These are phyloP conservation scores for Xylaria polymorpha DNA, from an alignment of 2,329 filamentous ascomycete genomes.

Conservation along the genomic window DNA sequence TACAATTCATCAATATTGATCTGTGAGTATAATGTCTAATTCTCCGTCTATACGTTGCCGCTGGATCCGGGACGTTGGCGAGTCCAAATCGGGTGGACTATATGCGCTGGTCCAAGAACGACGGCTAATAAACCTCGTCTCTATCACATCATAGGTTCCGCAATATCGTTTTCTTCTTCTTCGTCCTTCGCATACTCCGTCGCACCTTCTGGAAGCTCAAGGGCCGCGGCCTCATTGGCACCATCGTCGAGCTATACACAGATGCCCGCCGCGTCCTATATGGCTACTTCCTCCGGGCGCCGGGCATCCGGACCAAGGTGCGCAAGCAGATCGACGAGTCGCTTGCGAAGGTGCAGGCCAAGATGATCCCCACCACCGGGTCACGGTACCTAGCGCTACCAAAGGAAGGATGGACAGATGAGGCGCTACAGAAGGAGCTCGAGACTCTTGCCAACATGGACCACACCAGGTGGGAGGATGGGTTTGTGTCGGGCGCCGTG, in stretches of 20 bases:
- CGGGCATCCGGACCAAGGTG: conserved; percentile 87
- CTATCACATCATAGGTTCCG: conserved; percentile 68
- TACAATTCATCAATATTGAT: conserved; percentile 73
- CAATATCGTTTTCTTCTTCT: conserved; percentile 89
- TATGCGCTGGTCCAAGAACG: conserved; percentile 2
- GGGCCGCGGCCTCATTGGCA: conserved; percentile 87
- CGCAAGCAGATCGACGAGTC: conserved; percentile 85
- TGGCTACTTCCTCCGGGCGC: conserved; percentile 84
- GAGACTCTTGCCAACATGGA: conserved; percentile 84
- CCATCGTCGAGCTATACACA: conserved; percentile 78
- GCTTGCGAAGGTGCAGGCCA: conserved; percentile 81
- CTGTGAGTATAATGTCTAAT: conserved; percentile 63
- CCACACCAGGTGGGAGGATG: conserved; percentile 97
- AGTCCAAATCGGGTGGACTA: background rate
- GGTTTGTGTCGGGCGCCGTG: conserved; percentile 91
- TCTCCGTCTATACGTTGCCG: background rate
- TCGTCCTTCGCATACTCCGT: conserved; percentile 84
- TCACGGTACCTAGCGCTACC: conserved; percentile 82
- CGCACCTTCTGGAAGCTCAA: conserved; percentile 85
- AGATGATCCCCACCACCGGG: conserved; percentile 80
- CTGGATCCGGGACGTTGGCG: background rate
- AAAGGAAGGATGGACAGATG: conserved; percentile 82
- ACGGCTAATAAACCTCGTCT: conserved; percentile 21
- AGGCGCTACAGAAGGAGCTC: conserved; percentile 83
- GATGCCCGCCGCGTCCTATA: conserved; percentile 79